Evolutionary conservation across 768 basidiomycete genomes (phyloP).

Genomic region (Mycena filopes): DNA sequence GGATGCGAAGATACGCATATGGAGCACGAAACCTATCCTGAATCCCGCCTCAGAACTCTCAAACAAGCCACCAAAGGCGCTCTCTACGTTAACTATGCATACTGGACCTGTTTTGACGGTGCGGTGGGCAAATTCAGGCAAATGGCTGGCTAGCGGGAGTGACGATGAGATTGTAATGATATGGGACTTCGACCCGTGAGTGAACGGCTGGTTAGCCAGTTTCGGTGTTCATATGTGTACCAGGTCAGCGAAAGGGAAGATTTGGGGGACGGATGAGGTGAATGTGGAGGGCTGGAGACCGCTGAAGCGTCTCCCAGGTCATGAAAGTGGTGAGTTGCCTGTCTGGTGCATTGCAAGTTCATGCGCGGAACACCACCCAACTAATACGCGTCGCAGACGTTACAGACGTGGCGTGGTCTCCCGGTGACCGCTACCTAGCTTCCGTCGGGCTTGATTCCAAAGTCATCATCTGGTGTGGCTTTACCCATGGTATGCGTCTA

Average conservation of each 20-base stretch:
- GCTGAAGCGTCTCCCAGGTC: conserved; percentile 89
- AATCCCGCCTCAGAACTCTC: conserved; percentile 72
- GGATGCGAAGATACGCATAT: conserved; percentile 96
- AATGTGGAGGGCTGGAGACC: conserved; percentile 99
- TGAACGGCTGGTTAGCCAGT: conserved; percentile 35
- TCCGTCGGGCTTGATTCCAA: conserved; percentile 93
- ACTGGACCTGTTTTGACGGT: conserved; percentile 93
- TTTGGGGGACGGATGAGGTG: conserved; percentile 95
- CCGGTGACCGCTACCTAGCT: conserved; percentile 91
- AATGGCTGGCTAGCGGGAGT: conserved; percentile 95
- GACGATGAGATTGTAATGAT: conserved; percentile 97
- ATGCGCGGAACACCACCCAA: background rate
- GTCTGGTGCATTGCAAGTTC: conserved; percentile 16
- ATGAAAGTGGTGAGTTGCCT: conserved; percentile 81
- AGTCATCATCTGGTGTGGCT: conserved; percentile 95
- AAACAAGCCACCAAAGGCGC: conserved; percentile 81
- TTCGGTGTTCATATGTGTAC: conserved; percentile 11
- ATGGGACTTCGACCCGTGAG: conserved; percentile 97
- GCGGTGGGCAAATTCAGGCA: conserved; percentile 93
- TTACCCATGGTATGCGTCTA: conserved; percentile 75
- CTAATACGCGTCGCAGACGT: conserved; percentile 69
- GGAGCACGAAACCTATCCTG: conserved; percentile 97
- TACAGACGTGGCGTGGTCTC: conserved; percentile 94
- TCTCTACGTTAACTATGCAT: conserved; percentile 94
- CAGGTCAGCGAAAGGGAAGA: conserved; percentile 73